A percentile compares a stretch with the other conserved stretches of the same genome.
Evolutionary conservation across 306 rosid genomes (phyloP).

Genomic region (Cajanus cajan): DNA sequence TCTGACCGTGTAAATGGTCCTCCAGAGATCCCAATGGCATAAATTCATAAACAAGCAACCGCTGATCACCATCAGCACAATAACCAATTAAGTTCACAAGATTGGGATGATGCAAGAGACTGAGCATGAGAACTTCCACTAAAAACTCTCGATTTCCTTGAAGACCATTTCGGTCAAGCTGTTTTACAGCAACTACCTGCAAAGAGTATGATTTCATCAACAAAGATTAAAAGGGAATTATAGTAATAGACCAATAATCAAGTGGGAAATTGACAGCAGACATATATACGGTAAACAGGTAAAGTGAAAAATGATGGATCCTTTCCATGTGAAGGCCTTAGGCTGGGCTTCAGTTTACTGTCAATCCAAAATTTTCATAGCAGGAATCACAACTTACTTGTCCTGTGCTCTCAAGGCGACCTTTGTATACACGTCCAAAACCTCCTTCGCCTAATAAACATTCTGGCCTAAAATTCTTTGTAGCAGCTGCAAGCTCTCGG

Average conservation of each 20-base stretch:
- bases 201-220: constrained; percentile 34
- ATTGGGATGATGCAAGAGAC: constrained; percentile 96
- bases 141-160: constrained; percentile 98
- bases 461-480: constrained; percentile 86
- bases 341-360: not conserved
- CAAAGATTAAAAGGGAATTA: not conserved
- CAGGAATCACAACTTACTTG: constrained; percentile 60
- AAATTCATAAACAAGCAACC: constrained; percentile 96
- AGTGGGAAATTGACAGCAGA: not conserved
- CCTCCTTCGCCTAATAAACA: constrained; percentile 94
- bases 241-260: not conserved
- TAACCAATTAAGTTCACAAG: constrained; percentile 97
- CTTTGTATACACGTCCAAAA: constrained; percentile 94
- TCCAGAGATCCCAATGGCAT: constrained; percentile 99
- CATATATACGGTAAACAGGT: not conserved
- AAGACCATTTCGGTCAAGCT: constrained; percentile 96
- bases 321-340: constrained; percentile 9
- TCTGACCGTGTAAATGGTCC: constrained; percentile 97
- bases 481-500: constrained; percentile 96
- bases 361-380: constrained; percentile 4
- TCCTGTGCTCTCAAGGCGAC: constrained; percentile 88
- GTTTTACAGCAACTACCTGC: constrained; percentile 98
- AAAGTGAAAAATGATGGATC: not conserved
- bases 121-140: constrained; percentile 99
- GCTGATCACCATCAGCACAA: constrained; percentile 98